Conservation (phyloP, 148 eudicot genomes). For the Oxyria digyna region DNA sequence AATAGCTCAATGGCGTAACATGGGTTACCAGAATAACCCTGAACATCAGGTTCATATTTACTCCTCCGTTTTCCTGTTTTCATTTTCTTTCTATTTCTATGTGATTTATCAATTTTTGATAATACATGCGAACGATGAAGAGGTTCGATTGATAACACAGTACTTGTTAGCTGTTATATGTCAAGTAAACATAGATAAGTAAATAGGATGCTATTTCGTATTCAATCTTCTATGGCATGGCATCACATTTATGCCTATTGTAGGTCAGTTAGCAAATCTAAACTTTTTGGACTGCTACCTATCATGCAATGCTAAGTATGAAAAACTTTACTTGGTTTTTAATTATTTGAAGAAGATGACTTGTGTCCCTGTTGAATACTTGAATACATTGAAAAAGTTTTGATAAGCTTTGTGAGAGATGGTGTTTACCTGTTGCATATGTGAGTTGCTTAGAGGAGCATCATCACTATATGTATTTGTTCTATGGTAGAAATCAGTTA, state of each 20-base stretch:
- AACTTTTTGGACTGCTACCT: neutral
- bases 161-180: neutral
- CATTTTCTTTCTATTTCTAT: neutral
- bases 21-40: constrained; percentile 86
- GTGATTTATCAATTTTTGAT: neutral
- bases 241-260: neutral
- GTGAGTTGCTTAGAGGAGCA: too few relatives aligned
- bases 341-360: too few relatives aligned
- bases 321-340: neutral
- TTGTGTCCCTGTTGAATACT: too few relatives aligned
- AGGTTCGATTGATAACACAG: neutral
- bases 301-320: neutral
- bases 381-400: too few relatives aligned
- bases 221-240: neutral
- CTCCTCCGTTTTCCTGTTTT: neutral
- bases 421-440: too few relatives aligned
- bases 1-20: constrained; percentile 89
- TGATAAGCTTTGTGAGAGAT: too few relatives aligned
- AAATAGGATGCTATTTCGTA: neutral
- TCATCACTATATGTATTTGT: neutral
- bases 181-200: neutral
- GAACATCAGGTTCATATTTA: constrained; percentile 55
- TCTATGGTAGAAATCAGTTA: neutral
- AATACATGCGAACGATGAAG: neutral
- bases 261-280: neutral